Evolutionary conservation across 2,329 filamentous ascomycete species (phyloP), one percentile per base, ranked within the genome.

Genomic region (Dactylellina haptotyla): DNA sequence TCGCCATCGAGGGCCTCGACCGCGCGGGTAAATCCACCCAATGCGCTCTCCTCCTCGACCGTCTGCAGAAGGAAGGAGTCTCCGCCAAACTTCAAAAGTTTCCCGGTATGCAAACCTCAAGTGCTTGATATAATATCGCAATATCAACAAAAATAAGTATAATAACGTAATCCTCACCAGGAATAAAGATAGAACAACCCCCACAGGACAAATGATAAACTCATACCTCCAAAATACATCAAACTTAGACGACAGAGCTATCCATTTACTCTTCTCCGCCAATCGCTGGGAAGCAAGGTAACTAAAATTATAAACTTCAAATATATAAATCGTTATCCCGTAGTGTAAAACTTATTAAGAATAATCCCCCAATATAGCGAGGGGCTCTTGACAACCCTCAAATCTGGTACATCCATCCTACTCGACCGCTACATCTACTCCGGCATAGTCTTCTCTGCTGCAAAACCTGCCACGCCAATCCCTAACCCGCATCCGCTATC

Each of bases 381-480:
- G 1, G 82, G 18, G 5, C 84, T 76, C 81, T 82, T 54, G 88
- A 89, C 48, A 79, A 65, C 81, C 0, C 82, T 86, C 4, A 2
- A 5, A 10, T 97, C 83, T 0, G 93, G 94, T 6, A 88, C 85
- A 18, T 95, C 88, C 0, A 85, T 99, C 30, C 84, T 99, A 39
- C 89, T 94, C 76, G 95, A 99, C 81, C 89, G 95, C 51, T 99
- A 98, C 83, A 96, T 96, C 80, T 94, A 97, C 83, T 95, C 91
- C 18, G 95, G 95, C 61, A 91, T 93, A 66, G 92, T 97, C 54
- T 99, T 98, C 83, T 92, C 89, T 23, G 92, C 92, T 0, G 94
- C 95, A 2, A 98, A 98, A 80, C 58, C 58, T 2, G 6, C 51
- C 4, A 9, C 14, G 3, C 51, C 53, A 0, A 1, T 45, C 2